Conservation (phyloP, 768 basidiomycete species). For the Inosperma sp. region DNA sequence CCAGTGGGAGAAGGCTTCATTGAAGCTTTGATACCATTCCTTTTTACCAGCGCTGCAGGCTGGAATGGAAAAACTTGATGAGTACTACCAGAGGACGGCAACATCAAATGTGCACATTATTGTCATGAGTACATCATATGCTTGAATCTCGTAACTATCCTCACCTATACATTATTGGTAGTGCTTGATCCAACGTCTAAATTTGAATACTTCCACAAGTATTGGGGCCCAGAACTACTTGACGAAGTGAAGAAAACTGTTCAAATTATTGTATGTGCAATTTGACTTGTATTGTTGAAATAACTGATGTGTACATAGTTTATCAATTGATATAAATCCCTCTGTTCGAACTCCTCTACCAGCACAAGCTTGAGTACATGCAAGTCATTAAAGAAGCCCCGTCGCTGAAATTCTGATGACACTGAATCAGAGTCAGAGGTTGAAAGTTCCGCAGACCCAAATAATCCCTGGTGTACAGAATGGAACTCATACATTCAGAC, state of each 20-base stretch:
- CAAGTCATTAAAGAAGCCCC: neutral
- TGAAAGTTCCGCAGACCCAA: neutral
- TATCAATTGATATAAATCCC: neutral
- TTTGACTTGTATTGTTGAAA: neutral
- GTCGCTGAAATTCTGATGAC: neutral
- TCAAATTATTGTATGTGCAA: neutral
- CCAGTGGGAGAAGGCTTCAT: neutral
- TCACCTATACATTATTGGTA: constrained; percentile 30
- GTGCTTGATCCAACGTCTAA: constrained; percentile 26
- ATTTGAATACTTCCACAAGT: constrained; percentile 3
- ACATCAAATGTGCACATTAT: no score
- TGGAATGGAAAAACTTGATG: constrained; percentile 28
- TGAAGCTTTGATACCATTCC: constrained; percentile 8
- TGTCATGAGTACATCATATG: no score
- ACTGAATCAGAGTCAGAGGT: neutral
- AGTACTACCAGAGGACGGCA: constrained; percentile 31
- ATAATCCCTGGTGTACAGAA: neutral
- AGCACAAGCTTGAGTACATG: neutral
- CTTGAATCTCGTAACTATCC: no score
- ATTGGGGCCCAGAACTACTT: neutral
- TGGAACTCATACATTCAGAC: constrained; percentile 2
- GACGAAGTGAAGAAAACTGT: neutral
- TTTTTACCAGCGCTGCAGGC: constrained; percentile 23
- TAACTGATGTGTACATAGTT: neutral
- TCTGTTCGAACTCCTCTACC: neutral